Base-by-base conservation (phyloP, 768 basidiomycete species). In the Leccinum variicolor region DNA sequence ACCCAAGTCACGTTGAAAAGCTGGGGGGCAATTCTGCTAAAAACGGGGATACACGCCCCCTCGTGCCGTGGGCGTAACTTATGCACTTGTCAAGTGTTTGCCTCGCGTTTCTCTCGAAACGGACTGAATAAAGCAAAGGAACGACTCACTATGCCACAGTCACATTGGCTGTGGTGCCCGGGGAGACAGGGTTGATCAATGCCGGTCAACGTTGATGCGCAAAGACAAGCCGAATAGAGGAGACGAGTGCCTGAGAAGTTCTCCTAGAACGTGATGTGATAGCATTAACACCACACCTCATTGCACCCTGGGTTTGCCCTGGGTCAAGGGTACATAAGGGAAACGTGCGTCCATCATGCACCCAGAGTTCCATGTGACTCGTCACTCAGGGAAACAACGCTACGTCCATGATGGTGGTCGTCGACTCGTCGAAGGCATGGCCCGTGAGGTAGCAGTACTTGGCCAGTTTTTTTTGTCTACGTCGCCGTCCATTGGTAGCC, bases 251-350 rank as follows among this genome's bases (percentile, higher is more conserved):
- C n/a, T 49, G 28, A 15, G 17, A n/a, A 19, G 39, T 19, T 29
- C 14, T 11, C 11, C 47, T 19, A 17, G 41, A 11, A 45, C 11
- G 25, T 19, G 21, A 28, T 25, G 21, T 8, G 19, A 19, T 34
- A 21, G 29, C 25, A 21, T 28, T 48, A 50, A 31, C 29, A n/a
- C 43, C n/a, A 41, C 51, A 15, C 17, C 41, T 25, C 23, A 25
- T 6, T 43, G 29, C n/a, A 31, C 48, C 47, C 61, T 47, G 59
- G 61, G 60, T 0, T 33, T 33, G 31, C 31, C 31, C 61, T 47
- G 61, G 61, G 60, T 47, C 33, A 51, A 62, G 61, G 61, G 61
- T 28, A 33, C 31, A 33, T 5, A 53, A 8, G 6, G 33, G 3
- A 31, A 55, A 28, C 17, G 29, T 46, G 43, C 11, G 11, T 19